Percentiles rank a stretch among this genome's conserved stretches.
These are phyloP conservation scores for Saturnispora gosingensis DNA, from an alignment of 805 yeast species.

Conservation along the genomic window DNA sequence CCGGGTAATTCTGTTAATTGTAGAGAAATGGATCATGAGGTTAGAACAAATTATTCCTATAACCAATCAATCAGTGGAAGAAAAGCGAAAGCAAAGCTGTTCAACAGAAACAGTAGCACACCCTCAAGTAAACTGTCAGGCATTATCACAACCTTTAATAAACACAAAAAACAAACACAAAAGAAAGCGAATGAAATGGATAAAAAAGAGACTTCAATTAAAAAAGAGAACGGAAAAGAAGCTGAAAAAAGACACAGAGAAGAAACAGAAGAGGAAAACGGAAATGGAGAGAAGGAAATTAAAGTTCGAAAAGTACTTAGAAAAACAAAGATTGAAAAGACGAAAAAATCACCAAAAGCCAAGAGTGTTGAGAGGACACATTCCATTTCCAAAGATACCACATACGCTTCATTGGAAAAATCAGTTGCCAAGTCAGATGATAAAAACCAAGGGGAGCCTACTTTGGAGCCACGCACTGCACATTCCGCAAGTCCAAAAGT, in stretches of 20 bases:
- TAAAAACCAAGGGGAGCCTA: not conserved
- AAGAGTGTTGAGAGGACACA: not conserved
- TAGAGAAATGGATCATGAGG: not conserved
- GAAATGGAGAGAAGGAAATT: not conserved
- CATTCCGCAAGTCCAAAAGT: not conserved
- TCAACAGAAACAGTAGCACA: not conserved
- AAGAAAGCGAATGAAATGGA: not conserved
- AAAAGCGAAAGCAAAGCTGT: not conserved
- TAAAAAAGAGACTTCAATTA: not conserved
- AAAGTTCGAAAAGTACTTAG: not conserved
- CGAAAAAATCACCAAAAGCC: not conserved
- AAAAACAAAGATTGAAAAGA: not conserved
- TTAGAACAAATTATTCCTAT: not conserved
- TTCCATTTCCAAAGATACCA: not conserved
- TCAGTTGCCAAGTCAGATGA: not conserved
- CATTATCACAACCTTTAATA: not conserved
- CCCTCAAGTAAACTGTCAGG: not conserved
- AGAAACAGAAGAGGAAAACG: not conserved
- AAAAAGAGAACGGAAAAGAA: not conserved
- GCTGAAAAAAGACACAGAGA: not conserved
- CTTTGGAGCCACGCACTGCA: not conserved
- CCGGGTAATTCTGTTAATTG: not conserved
- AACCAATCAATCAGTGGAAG: not conserved
- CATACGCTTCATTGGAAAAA: not conserved
- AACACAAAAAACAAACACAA: not conserved